Evolutionary conservation across 78 protist genomes (phyloP).

Genomic region (Speleostelium caveatum): DNA sequence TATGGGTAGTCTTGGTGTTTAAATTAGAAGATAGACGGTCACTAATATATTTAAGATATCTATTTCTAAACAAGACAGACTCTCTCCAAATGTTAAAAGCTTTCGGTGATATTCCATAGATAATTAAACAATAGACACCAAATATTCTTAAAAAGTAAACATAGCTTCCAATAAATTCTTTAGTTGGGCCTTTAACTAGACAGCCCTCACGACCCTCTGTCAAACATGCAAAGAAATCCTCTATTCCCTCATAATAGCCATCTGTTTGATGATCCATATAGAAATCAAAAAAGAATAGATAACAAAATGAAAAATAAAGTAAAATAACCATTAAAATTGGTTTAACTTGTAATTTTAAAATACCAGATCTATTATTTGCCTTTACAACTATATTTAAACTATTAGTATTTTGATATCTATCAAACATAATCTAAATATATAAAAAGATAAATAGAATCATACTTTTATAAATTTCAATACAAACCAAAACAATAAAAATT

Average conservation of each 20-base stretch:
- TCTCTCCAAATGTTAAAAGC: conserved; percentile 34
- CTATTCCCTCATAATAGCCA: not conserved
- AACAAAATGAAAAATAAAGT: conserved; percentile 40
- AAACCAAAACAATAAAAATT: not conserved
- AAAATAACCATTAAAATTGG: conserved; percentile 34
- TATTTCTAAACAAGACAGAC: not conserved
- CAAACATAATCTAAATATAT: not conserved
- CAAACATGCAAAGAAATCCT: not conserved
- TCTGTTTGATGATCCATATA: conserved; percentile 20
- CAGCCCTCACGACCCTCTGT: not conserved
- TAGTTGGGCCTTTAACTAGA: conserved; percentile 23
- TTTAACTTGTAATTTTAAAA: conserved; percentile 21
- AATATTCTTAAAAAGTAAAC: conserved; percentile 32
- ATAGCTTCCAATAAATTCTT: conserved; percentile 27
- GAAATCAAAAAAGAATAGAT: conserved; percentile 16
- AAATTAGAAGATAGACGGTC: too few species aligned
- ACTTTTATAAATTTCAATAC: conserved; percentile 38
- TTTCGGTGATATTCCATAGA: conserved; percentile 3
- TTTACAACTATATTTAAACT: not conserved
- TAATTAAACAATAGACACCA: conserved; percentile 27
- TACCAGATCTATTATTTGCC: not conserved
- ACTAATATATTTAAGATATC: too few species aligned
- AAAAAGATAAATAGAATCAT: not conserved
- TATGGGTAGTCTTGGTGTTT: too few species aligned
- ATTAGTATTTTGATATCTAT: too few species aligned